A percentile compares a stretch with the other conserved stretches of the same genome.
Evolutionary conservation across 2,329 filamentous ascomycete species (phyloP).

Genomic region (Xylaria sp.): DNA sequence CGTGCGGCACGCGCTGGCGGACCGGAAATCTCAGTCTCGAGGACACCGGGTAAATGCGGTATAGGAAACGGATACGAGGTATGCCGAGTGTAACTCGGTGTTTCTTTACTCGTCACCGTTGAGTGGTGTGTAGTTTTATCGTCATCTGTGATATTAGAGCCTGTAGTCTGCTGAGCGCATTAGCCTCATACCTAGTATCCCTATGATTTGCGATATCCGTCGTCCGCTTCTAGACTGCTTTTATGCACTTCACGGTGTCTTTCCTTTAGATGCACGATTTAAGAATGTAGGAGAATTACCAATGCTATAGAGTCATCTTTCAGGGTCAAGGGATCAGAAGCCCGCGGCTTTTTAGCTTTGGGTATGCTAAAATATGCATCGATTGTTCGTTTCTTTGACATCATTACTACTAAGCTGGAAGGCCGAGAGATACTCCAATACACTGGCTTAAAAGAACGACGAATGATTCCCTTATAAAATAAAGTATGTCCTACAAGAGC

Average conservation of each 20-base stretch:
- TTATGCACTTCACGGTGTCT: background rate
- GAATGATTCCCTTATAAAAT: background rate
- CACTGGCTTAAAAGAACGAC: no score
- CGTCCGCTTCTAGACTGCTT: background rate
- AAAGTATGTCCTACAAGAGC: no score
- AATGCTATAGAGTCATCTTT: background rate
- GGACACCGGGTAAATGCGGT: constrained; percentile 52
- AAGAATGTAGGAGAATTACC: constrained; percentile 7
- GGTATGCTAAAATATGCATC: constrained; percentile 72
- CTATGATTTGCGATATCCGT: background rate
- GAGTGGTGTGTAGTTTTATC: background rate
- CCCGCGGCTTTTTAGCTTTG: constrained; percentile 51
- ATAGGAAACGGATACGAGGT: constrained; percentile 63
- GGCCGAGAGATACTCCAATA: background rate
- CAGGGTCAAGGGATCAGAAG: constrained; percentile 45
- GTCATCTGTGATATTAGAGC: background rate
- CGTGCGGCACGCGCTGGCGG: constrained; percentile 63
- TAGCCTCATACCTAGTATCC: constrained; percentile 6
- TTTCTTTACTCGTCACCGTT: background rate
- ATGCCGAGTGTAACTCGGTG: constrained; percentile 52
- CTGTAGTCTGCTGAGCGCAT: background rate
- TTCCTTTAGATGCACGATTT: background rate
- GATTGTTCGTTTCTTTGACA: constrained; percentile 69
- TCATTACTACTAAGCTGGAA: constrained; percentile 16
- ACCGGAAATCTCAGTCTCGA: constrained; percentile 54